A percentile compares a stretch with the other conserved stretches of the same genome.
Evolutionary conservation across 768 basidiomycete species (phyloP).

Genomic region (Lentinus brumalis): DNA sequence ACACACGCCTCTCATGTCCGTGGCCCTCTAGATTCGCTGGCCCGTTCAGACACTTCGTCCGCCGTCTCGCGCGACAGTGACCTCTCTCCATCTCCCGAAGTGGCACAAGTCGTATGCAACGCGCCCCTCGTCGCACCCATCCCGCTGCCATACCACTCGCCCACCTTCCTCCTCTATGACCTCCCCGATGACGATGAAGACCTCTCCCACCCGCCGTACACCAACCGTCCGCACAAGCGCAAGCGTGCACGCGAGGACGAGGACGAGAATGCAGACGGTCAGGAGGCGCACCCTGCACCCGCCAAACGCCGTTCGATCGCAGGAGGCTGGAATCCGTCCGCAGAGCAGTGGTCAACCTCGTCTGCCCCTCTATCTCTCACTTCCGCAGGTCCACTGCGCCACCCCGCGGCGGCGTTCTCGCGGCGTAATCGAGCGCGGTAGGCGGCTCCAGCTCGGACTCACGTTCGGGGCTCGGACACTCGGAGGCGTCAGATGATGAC

Average conservation of each 20-base stretch:
- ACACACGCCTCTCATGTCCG: slow-evolving; percentile 1
- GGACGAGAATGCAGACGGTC: slow-evolving; percentile 5
- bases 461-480: not conserved
- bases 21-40: slow-evolving; percentile 38
- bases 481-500: slow-evolving; percentile 6
- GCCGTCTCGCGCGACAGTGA: slow-evolving; percentile 28
- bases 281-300: slow-evolving; percentile 5
- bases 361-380: not conserved
- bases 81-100: slow-evolving; percentile 30
- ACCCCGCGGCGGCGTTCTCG: slow-evolving; percentile 16
- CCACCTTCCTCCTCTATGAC: slow-evolving; percentile 68
- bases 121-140: slow-evolving; percentile 70
- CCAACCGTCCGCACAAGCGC: slow-evolving; percentile 53
- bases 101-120: slow-evolving; percentile 58
- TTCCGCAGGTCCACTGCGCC: slow-evolving; percentile 5
- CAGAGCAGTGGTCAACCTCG: not conserved
- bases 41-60: slow-evolving; percentile 39
- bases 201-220: slow-evolving; percentile 71
- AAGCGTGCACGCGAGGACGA: slow-evolving; percentile 41
- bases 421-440: slow-evolving; percentile 22
- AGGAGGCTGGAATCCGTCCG: slow-evolving; percentile 2
- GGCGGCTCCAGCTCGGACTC: slow-evolving; percentile 7
- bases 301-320: slow-evolving; percentile 23
- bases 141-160: slow-evolving; percentile 70
- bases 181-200: slow-evolving; percentile 70